Evolutionary conservation across 2,329 filamentous ascomycete genomes (phyloP).

Genomic region (Thermoascus crustaceus): DNA sequence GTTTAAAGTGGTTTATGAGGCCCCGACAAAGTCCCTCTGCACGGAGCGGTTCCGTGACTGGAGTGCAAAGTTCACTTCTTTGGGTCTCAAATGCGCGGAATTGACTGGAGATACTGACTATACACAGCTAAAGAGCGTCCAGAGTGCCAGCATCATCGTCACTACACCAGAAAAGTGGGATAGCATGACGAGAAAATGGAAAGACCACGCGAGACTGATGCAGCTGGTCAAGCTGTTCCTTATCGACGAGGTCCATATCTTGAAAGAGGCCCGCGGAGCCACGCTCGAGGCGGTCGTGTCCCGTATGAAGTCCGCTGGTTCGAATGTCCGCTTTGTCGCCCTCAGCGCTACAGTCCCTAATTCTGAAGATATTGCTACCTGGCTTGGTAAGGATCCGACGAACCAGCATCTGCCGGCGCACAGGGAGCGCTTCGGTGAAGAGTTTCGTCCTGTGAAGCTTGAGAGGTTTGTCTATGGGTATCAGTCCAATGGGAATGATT

Average conservation of each 20-base stretch:
- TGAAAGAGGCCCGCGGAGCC: constrained; percentile 71
- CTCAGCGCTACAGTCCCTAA: constrained; percentile 80
- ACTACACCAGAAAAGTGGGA: constrained; percentile 92
- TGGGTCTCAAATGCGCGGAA: constrained; percentile 64
- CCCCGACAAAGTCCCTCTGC: constrained; percentile 76
- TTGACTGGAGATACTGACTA: constrained; percentile 73
- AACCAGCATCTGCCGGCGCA: constrained; percentile 56
- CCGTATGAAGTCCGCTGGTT: constrained; percentile 73
- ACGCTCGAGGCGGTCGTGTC: constrained; percentile 78
- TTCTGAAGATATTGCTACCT: constrained; percentile 67
- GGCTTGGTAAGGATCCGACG: constrained; percentile 61
- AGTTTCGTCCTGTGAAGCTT: constrained; percentile 69
- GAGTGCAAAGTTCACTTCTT: constrained; percentile 61
- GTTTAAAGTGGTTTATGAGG: constrained; percentile 79
- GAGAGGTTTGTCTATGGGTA: constrained; percentile 71
- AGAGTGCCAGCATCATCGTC: constrained; percentile 70
- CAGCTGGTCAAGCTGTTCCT: constrained; percentile 70
- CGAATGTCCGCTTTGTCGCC: constrained; percentile 69
- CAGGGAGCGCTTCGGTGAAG: constrained; percentile 65
- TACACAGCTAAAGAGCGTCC: constrained; percentile 57
- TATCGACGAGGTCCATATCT: constrained; percentile 80
- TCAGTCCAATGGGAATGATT: constrained; percentile 58
- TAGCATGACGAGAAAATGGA: constrained; percentile 79
- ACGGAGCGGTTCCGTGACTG: constrained; percentile 70
- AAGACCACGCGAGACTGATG: constrained; percentile 67